Conservation (phyloP, 192 early-diverging fungal genomes). For the Coemansia reversa region DNA sequence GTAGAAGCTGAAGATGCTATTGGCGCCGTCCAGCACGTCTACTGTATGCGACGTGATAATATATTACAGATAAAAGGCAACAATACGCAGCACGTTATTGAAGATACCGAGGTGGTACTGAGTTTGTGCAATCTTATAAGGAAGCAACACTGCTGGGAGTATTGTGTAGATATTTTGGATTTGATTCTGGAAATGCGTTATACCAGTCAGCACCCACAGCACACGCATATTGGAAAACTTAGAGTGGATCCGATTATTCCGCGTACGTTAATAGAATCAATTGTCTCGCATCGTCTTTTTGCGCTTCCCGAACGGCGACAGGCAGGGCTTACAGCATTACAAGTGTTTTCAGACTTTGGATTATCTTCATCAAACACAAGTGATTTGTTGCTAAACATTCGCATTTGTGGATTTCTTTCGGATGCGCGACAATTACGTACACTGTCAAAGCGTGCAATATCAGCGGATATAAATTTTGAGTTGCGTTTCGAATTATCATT, state of each 20-base stretch:
- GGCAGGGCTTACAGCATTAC: slow-evolving; percentile 41
- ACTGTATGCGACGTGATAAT: neutral
- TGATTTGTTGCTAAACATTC: slow-evolving; percentile 9
- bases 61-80: slow-evolving; percentile 11
- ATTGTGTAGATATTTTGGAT: slow-evolving; percentile 24
- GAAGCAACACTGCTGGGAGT: slow-evolving; percentile 26
- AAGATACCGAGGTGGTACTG: slow-evolving; percentile 19
- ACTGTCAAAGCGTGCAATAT: neutral
- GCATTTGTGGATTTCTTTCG: slow-evolving; percentile 35
- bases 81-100: slow-evolving; percentile 15
- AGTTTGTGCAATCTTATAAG: slow-evolving; percentile 10
- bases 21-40: slow-evolving; percentile 15
- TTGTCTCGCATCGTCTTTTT: slow-evolving; percentile 21
- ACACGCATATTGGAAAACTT: neutral
- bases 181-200: slow-evolving; percentile 25
- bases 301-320: slow-evolving; percentile 29
- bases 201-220: neutral
- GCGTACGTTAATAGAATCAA: slow-evolving; percentile 5
- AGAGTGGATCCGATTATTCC: slow-evolving; percentile 1
- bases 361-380: slow-evolving; percentile 1
- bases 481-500: slow-evolving; percentile 25
- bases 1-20: neutral
- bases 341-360: slow-evolving; percentile 31
- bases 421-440: slow-evolving; percentile 3
- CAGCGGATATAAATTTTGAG: neutral